These are phyloP conservation scores for Mollisiaceae sp. DNA, from an alignment of 2,329 filamentous ascomycete species.

Conservation along the genomic window DNA sequence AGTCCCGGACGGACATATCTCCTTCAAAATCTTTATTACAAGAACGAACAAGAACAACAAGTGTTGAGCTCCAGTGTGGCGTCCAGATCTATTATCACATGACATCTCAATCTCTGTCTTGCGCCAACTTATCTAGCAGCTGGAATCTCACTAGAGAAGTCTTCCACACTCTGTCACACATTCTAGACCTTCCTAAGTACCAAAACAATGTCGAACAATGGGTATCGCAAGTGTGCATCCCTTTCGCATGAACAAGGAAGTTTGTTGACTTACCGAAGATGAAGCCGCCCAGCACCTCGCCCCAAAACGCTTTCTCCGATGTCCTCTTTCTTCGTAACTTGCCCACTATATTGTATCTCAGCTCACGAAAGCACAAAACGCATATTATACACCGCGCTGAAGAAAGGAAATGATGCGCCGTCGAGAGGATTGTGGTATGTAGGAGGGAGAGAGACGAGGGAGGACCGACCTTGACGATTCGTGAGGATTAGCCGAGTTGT, in stretches of 20 bases:
- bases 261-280: constrained; percentile 1
- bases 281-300: neutral
- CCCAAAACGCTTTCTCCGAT: neutral
- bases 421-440: neutral
- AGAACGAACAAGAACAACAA: neutral
- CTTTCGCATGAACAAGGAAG: neutral
- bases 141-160: neutral
- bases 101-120: neutral
- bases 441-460: neutral
- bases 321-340: neutral
- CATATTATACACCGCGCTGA: neutral
- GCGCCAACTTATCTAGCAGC: neutral
- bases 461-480: neutral
- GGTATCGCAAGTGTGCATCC: neutral
- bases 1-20: neutral
- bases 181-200: neutral
- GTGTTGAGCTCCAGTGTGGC: neutral
- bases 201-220: neutral
- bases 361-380: neutral
- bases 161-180: neutral
- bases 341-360: neutral
- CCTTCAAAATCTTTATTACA: neutral
- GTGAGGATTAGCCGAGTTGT: neutral
- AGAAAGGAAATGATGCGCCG: neutral
- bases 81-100: neutral